Conservation (phyloP, 176 grass and related monocot species). For the Elymus sibiricus region DNA sequence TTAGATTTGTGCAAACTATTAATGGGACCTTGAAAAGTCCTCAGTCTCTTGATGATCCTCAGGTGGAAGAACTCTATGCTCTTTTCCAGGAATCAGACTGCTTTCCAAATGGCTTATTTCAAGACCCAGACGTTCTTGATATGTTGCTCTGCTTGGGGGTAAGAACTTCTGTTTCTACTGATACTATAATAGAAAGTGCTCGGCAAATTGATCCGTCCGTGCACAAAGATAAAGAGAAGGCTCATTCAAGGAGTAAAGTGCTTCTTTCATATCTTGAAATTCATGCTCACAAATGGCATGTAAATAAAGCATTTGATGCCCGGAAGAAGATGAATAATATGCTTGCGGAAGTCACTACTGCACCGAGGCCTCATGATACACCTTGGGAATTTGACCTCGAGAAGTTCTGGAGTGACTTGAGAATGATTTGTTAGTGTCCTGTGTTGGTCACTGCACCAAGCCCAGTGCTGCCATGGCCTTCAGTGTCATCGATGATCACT, state of each 20-base stretch:
- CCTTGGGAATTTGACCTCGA: too few relatives aligned
- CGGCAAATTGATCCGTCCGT: conserved; percentile 75
- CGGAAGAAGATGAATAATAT: conserved; percentile 64
- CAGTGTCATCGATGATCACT: conserved; percentile 74
- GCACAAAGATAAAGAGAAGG: conserved; percentile 79
- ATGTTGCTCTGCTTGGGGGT: conserved; percentile 89
- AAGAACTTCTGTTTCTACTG: conserved; percentile 68
- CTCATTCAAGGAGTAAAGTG: conserved; percentile 73
- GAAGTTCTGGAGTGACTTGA: conserved; percentile 71
- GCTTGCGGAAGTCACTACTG: conserved; percentile 70
- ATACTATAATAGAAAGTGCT: conserved; percentile 80
- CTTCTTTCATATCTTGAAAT: conserved; percentile 97
- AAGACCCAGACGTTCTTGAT: conserved; percentile 80
- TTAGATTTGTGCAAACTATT: conserved; percentile 72
- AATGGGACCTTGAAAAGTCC: conserved; percentile 71
- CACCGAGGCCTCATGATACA: conserved; percentile 54
- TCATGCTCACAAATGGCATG: conserved; percentile 79
- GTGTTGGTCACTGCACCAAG: conserved; percentile 70
- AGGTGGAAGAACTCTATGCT: conserved; percentile 79
- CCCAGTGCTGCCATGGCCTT: conserved; percentile 84
- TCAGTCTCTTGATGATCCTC: conserved; percentile 92
- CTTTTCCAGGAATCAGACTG: conserved; percentile 91
- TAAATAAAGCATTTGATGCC: conserved; percentile 48
- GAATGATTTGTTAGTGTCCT: conserved; percentile 95
- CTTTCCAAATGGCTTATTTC: conserved; percentile 70